Evolutionary conservation across 495 filamentous ascomycete genomes (phyloP).

Genomic region (Bacidia gigantensis): DNA sequence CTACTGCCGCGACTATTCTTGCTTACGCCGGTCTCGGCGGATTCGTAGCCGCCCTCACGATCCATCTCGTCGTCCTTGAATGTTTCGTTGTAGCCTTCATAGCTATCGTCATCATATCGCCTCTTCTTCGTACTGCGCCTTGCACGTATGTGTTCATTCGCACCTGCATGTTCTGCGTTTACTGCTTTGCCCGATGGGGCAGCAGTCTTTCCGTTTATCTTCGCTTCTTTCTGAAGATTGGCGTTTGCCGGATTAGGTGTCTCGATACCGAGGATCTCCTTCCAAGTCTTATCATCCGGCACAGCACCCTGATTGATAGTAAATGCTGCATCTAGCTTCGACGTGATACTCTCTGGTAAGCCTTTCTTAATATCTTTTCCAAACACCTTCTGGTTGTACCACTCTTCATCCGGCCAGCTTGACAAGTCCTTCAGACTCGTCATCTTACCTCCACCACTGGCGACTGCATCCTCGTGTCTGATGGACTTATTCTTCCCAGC

Average conservation of each 20-base stretch:
- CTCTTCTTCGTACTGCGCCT: slow-evolving; percentile 47
- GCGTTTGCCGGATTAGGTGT: slow-evolving; percentile 26
- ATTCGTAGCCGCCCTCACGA: slow-evolving; percentile 15
- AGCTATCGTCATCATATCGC: slow-evolving; percentile 53
- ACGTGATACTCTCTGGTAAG: slow-evolving; percentile 24
- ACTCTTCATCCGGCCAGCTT: slow-evolving; percentile 51
- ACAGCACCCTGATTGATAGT: slow-evolving; percentile 42
- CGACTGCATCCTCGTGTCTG: slow-evolving; percentile 32
- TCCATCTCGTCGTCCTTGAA: slow-evolving; percentile 27
- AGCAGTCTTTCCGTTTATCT: slow-evolving; percentile 26
- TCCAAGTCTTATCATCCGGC: slow-evolving; percentile 44
- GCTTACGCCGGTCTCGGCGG: slow-evolving; percentile 14
- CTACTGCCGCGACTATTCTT: slow-evolving; percentile 11
- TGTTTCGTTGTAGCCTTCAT: slow-evolving; percentile 55
- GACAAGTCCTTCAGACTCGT: slow-evolving; percentile 23
- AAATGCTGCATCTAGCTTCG: slow-evolving; percentile 40
- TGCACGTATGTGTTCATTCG: slow-evolving; percentile 36
- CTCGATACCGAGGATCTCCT: slow-evolving; percentile 44
- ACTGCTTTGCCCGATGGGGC: slow-evolving; percentile 22
- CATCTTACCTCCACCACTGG: slow-evolving; percentile 21
- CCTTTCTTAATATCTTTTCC: slow-evolving; percentile 40
- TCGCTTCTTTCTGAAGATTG: slow-evolving; percentile 20
- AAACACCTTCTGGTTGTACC: slow-evolving; percentile 46
- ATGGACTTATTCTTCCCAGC: slow-evolving; percentile 49
- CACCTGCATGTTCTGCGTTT: slow-evolving; percentile 17